Conservation (phyloP, 2,329 filamentous ascomycete genomes). For the Lasiodiplodia hormozganensis region DNA sequence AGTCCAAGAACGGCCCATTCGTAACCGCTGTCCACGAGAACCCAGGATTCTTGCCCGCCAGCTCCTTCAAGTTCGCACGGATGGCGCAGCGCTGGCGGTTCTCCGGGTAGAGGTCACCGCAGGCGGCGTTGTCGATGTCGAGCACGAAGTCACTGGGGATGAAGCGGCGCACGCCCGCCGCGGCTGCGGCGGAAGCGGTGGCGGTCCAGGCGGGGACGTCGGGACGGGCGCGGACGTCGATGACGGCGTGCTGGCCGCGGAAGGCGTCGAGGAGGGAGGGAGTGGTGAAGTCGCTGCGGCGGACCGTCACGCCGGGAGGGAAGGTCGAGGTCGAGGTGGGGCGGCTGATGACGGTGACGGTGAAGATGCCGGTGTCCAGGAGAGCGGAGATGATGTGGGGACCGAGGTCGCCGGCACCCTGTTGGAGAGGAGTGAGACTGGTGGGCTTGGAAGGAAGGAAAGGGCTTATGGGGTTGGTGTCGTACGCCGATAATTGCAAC, state of each 20-base stretch:
- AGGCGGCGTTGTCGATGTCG: slow-evolving; percentile 57
- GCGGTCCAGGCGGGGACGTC: slow-evolving; percentile 54
- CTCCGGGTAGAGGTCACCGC: not conserved
- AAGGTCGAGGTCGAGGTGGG: slow-evolving; percentile 35
- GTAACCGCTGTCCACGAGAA: slow-evolving; percentile 68
- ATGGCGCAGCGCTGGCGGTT: not conserved
- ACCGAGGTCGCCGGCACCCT: too few relatives aligned
- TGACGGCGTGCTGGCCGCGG: slow-evolving; percentile 63
- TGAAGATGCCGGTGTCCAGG: not conserved
- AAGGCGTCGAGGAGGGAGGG: slow-evolving; percentile 59
- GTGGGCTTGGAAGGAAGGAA: too few relatives aligned
- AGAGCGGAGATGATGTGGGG: not conserved
- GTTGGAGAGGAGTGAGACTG: too few relatives aligned
- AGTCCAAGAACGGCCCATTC: slow-evolving; percentile 68
- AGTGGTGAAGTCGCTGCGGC: slow-evolving; percentile 55
- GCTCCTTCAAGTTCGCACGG: not conserved
- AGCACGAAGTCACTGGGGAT: slow-evolving; percentile 67
- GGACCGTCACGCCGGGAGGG: slow-evolving; percentile 50
- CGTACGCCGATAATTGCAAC: too few relatives aligned
- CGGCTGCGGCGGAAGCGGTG: slow-evolving; percentile 65
- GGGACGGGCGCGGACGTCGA: slow-evolving; percentile 54
- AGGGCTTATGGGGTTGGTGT: too few relatives aligned
- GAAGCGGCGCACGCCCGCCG: slow-evolving; percentile 66
- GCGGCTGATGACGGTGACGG: not conserved
- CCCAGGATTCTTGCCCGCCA: slow-evolving; percentile 42